These are phyloP conservation scores for Ogataea hybrid DNA, from an alignment of 1,139 yeast genomes.

Conservation along the genomic window DNA sequence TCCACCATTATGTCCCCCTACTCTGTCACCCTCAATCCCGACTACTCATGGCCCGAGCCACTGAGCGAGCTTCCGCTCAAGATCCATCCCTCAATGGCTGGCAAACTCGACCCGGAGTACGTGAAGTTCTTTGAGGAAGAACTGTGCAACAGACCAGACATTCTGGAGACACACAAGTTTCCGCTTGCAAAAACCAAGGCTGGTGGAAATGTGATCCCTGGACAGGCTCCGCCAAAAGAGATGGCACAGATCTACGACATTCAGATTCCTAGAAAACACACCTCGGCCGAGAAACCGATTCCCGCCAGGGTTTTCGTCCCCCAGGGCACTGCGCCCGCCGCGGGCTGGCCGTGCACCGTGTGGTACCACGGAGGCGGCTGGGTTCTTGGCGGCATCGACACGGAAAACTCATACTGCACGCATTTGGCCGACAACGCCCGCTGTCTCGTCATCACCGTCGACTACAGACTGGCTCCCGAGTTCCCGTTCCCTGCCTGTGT, in stretches of 20 bases:
- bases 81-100: conserved; percentile 26
- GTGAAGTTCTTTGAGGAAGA: conserved; percentile 27
- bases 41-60: conserved; percentile 32
- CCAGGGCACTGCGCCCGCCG: conserved; percentile 31
- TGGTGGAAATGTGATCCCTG: conserved; percentile 38
- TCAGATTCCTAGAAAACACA: conserved; percentile 37
- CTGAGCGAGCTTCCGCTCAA: conserved; percentile 29
- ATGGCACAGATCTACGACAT: conserved; percentile 29
- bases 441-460: conserved; percentile 41
- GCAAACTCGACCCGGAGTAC: conserved; percentile 29
- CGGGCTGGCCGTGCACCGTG: conserved; percentile 45
- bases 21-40: conserved; percentile 22
- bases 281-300: conserved; percentile 25
- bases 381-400: conserved; percentile 44
- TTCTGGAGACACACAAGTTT: conserved; percentile 42
- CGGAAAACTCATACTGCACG: conserved; percentile 47
- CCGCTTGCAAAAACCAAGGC: conserved; percentile 39
- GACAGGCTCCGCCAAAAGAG: conserved; percentile 28
- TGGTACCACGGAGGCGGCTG: conserved; percentile 50
- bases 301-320: conserved; percentile 32
- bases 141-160: conserved; percentile 34
- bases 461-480: conserved; percentile 50
- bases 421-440: conserved; percentile 38
- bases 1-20: conserved; percentile 15
- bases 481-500: conserved; percentile 49